Evolutionary conservation across 23 red algal species (phyloP).

Genomic region (Gracilaria caudata): DNA sequence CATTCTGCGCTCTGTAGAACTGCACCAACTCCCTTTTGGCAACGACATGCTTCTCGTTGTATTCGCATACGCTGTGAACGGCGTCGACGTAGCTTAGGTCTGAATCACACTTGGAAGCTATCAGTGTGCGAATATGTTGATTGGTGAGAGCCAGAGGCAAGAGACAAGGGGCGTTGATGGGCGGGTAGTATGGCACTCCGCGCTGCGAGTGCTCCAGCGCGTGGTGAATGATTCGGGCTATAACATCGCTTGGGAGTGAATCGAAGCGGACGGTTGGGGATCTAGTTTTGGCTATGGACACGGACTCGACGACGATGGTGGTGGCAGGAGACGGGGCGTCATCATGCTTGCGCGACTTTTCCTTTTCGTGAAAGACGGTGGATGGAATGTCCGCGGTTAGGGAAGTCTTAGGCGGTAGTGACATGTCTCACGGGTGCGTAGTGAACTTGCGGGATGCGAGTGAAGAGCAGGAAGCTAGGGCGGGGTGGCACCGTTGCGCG

Average conservation of each 20-base stretch:
- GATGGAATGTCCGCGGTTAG: neutral
- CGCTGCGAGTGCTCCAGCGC: neutral
- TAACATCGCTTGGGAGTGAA: constrained; percentile 1
- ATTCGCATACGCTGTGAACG: neutral
- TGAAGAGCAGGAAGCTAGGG: neutral
- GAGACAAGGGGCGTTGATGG: neutral
- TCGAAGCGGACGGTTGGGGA: neutral
- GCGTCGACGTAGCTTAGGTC: constrained; percentile 4
- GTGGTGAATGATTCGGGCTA: neutral
- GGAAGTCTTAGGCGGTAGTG: neutral
- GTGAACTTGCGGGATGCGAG: neutral
- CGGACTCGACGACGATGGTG: constrained; percentile 3
- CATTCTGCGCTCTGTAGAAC: constrained; percentile 9
- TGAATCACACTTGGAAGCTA: neutral
- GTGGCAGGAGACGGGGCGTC: neutral
- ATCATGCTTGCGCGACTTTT: neutral
- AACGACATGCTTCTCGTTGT: neutral
- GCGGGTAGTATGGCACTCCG: constrained; percentile 13
- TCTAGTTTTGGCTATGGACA: neutral
- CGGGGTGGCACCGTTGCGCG: too few species aligned
- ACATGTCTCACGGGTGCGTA: neutral
- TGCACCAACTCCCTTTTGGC: constrained; percentile 12
- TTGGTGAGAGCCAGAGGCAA: neutral
- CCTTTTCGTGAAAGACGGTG: neutral
- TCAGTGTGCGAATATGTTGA: neutral